Base-by-base conservation (phyloP, 192 early-diverging fungal genomes). In the Backusella tuberculispora region DNA sequence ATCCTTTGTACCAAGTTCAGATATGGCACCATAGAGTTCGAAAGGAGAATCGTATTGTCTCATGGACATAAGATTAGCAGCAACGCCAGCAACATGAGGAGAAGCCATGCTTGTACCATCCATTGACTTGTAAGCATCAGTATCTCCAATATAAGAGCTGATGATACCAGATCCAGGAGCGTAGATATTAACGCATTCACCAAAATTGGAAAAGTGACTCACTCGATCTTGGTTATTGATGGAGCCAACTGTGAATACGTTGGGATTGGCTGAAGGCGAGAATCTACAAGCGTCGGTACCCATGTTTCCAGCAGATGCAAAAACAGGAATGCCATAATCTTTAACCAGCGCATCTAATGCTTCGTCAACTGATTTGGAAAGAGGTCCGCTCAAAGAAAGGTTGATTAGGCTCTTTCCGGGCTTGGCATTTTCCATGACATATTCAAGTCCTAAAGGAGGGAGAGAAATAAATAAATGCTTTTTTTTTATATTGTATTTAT, bases 261-360 rank as follows among this genome's bases (percentile, higher is more conserved):
- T 72, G 10, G 40, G 29, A 21, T 76, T 80, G 34, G 80, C 78
- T 6, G 88, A 79, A 34, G 91, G 91, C 9, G 85, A 87, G 15
- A 69, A 69, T 45, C 73, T 47, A 79, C 91, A 93, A 4, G 91
- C 87, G 80, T 92, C 78, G 8, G 70, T 78, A 14, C 72, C 75
- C 13, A 80, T 68, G 70, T 93, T 93, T 40, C 91, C 91, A 5
- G 91, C 83, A 63, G 90, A 88, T 37, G 85, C 88, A 46, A 86
- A 83, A 48, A 90, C 65, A 13, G 78, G 81, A 44, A 91, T 80
- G 45, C 80, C 79, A 67, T 81, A 65, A 7, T 76, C 53, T 17
- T 43, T 9, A 5, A 80, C 81, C 0, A 74, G 66, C n/a, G 78
- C 60, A 10, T 73, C 78, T n/a, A 80, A 40, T 5, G 84, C 83